Percentiles rank a stretch among this genome's conserved stretches.
Evolutionary conservation across 306 rosid species (phyloP).

Genomic region (Pyrus betulifolia): DNA sequence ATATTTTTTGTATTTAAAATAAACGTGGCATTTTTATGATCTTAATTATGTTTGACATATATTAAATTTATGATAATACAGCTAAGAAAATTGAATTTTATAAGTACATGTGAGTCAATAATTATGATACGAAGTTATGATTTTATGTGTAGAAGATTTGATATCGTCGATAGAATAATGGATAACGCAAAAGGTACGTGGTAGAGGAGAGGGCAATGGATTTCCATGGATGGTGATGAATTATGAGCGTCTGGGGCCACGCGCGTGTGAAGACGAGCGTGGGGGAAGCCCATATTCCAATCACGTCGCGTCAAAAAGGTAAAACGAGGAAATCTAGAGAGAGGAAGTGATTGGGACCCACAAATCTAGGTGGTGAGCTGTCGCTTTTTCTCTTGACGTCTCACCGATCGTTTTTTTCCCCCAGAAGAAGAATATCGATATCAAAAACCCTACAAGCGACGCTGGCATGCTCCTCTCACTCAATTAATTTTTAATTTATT

Average conservation of each 20-base stretch:
- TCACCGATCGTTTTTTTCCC: constrained; percentile 25
- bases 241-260: not conserved
- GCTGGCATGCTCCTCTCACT: not conserved
- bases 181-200: too few species aligned
- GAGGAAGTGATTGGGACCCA: constrained; percentile 55
- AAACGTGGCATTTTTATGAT: rapidly evolving
- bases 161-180: too few species aligned
- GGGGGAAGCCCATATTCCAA: constrained; percentile 11
- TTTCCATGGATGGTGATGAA: not conserved
- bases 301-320: constrained; percentile 46
- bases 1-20: too few species aligned
- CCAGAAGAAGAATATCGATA: not conserved
- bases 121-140: too few species aligned
- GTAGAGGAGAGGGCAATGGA: not conserved
- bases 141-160: too few species aligned
- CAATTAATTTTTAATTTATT: not conserved
- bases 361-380: constrained; percentile 65
- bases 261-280: not conserved
- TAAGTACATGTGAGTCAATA: too few species aligned
- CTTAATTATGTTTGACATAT: too few species aligned
- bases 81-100: too few species aligned
- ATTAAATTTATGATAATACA: too few species aligned
- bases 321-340: constrained; percentile 42
- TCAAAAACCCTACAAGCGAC: not conserved
- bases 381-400: constrained; percentile 30